Percentiles rank a stretch among this genome's conserved stretches.
Conservation (phyloP, 2,329 filamentous ascomycete genomes). For the Cercospora zeina region DNA sequence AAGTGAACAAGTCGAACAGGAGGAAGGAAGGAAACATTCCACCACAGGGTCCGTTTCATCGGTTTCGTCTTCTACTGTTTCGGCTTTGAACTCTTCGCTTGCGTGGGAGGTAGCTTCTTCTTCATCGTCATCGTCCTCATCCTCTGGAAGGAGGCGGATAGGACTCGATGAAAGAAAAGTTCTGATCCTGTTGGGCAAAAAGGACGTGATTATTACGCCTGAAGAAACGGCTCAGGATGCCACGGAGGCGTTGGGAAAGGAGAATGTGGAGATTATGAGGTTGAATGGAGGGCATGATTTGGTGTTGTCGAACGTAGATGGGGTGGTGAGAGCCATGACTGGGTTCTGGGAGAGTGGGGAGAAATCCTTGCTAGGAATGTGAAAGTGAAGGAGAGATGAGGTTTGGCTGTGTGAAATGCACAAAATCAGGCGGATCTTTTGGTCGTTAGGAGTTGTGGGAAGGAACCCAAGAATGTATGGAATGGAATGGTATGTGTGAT, state of each 20-base stretch:
- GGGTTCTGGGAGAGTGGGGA: slow-evolving; percentile 42
- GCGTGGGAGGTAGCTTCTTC: background rate
- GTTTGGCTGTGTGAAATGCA: background rate
- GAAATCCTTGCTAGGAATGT: background rate
- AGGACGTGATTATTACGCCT: slow-evolving; percentile 66
- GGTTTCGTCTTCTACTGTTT: background rate
- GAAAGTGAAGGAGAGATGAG: background rate
- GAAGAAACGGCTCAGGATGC: slow-evolving; percentile 66
- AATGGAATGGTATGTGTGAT: background rate
- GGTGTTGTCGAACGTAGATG: slow-evolving; percentile 61
- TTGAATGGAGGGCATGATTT: slow-evolving; percentile 70
- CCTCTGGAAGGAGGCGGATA: slow-evolving; percentile 28
- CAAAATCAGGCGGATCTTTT: background rate
- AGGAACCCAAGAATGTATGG: background rate
- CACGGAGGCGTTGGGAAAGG: slow-evolving; percentile 55
- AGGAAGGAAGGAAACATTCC: slow-evolving; percentile 10
- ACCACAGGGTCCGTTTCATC: slow-evolving; percentile 3
- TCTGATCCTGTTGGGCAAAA: slow-evolving; percentile 64
- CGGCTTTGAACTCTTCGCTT: background rate
- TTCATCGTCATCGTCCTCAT: background rate
- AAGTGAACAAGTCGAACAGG: background rate
- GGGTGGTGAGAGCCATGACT: slow-evolving; percentile 58
- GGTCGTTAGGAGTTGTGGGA: background rate
- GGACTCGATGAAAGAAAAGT: slow-evolving; percentile 54
- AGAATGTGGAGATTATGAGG: slow-evolving; percentile 59